These are phyloP conservation scores for Oropetium thomaeum DNA, from an alignment of 176 grass and related monocot genomes.

Conservation along the genomic window DNA sequence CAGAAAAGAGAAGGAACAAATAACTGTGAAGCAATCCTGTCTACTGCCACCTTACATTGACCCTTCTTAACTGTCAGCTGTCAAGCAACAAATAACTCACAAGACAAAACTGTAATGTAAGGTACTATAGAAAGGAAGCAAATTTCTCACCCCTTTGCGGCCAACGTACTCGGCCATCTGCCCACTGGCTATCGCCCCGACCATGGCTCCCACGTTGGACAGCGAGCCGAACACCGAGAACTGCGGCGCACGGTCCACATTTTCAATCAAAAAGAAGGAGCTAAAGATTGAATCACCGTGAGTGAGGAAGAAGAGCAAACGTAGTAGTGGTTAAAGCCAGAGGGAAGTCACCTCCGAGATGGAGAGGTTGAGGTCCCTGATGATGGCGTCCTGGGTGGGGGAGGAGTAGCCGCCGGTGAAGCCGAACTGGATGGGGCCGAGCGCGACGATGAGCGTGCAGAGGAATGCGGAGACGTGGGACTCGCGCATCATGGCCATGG, in stretches of 20 bases:
- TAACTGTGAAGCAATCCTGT: no score
- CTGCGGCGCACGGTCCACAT: not conserved
- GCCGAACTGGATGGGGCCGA: conserved; percentile 76
- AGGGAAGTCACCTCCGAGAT: conserved; percentile 51
- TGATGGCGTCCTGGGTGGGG: conserved; percentile 58
- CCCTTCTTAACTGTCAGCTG: no score
- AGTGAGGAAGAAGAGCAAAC: no score
- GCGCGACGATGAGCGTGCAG: conserved; percentile 74
- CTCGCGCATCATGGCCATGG: conserved; percentile 55
- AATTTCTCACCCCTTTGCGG: conserved; percentile 62
- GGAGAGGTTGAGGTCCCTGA: conserved; percentile 60
- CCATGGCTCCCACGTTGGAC: conserved; percentile 76
- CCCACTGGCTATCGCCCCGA: conserved; percentile 68
- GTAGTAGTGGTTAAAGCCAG: not conserved
- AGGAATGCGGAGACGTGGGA: conserved; percentile 85
- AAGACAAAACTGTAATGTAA: not conserved
- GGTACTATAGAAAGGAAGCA: not conserved
- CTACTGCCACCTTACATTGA: no score
- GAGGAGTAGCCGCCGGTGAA: conserved; percentile 71
- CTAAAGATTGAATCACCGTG: no score
- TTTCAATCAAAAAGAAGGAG: not conserved
- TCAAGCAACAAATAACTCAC: no score
- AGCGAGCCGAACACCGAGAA: conserved; percentile 72
- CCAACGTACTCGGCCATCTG: conserved; percentile 78
- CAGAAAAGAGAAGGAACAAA: not conserved